Evolutionary conservation across 2,329 filamentous ascomycete species (phyloP), one percentile per base, ranked within the genome.

Genomic region (Xylariomycetidae sp.): DNA sequence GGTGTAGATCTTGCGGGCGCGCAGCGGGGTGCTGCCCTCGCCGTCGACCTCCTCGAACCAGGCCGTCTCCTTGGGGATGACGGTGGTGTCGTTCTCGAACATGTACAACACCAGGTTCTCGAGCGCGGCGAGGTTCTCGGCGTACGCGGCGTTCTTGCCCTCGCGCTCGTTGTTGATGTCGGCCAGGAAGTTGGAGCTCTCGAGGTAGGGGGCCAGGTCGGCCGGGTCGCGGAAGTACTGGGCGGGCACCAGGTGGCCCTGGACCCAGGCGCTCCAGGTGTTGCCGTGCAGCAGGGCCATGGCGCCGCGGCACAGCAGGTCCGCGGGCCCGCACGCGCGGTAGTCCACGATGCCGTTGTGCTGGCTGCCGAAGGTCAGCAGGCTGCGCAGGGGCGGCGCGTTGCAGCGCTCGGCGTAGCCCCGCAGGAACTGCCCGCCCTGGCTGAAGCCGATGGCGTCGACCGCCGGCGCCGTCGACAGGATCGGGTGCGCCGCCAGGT

Each of bases 391-490:
- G 4, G 77, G 80, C 0, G 88, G 82, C 20, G 51, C 53, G 58
- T 88, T 92, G 70, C 92, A 98, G 27, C 87, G 77, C 70, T 98
- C 81, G 44, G 95, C 70, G 58, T 94, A 89, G 16, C 75, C 92
- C 38, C 92, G 81, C n/a, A 98, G 74, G 66, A 98, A 96, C 59
- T 95, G 87, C 2, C 92, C 92, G 43, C 92, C 92, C 62, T 98
- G 92, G 11, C 85, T 92, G 69, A 98, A 96, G 17, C 92, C 92
- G 22, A 98, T 66, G 20, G 89, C 90, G 62, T 97, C 92, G 55
- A 96, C 72, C 43, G 83, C 87, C 0, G 85, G 85, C 1, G 86
- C 85, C 6, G 82, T 85, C 36, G 82, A 82, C 12, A 96, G 76
- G 58, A 94, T 85, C 1, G 83, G 82, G 56, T 96, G 77, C 0